These are phyloP conservation scores for Eimeria praecox DNA, from an alignment of 169 alveolate species.

Conservation along the genomic window DNA sequence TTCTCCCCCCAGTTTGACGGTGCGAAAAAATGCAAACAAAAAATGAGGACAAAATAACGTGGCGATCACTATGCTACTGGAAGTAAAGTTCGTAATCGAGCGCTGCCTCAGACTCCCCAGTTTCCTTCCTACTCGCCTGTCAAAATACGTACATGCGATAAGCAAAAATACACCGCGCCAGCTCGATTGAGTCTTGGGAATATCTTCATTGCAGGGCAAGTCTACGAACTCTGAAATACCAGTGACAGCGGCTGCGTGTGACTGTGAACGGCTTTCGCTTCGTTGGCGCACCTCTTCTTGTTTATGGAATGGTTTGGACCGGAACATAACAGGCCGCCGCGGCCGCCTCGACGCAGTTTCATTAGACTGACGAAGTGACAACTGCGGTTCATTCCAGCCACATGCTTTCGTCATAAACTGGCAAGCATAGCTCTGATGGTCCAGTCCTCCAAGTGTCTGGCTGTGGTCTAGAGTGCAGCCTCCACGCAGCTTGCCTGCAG, in stretches of 20 bases:
- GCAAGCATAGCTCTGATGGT: neutral
- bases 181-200: neutral
- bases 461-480: neutral
- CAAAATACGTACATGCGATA: neutral
- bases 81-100: conserved; percentile 58
- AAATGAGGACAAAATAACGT: neutral
- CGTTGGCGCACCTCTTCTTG: conserved; percentile 27
- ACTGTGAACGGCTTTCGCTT: neutral
- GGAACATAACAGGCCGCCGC: conserved; percentile 57
- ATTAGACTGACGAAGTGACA: conserved; percentile 38
- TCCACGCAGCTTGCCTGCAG: conserved; percentile 52
- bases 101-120: conserved; percentile 61
- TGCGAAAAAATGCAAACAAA: neutral
- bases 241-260: neutral
- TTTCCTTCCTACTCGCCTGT: conserved; percentile 43
- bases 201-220: neutral
- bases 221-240: neutral
- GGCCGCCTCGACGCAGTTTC: conserved; percentile 34
- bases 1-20: neutral
- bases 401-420: neutral
- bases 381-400: conserved; percentile 25
- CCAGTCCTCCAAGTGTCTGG: neutral
- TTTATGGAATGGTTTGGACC: conserved; percentile 49
- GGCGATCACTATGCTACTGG: conserved; percentile 10
- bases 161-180: neutral